Conservation (phyloP, 306 rosid genomes). For the Sesbania bispinosa region DNA sequence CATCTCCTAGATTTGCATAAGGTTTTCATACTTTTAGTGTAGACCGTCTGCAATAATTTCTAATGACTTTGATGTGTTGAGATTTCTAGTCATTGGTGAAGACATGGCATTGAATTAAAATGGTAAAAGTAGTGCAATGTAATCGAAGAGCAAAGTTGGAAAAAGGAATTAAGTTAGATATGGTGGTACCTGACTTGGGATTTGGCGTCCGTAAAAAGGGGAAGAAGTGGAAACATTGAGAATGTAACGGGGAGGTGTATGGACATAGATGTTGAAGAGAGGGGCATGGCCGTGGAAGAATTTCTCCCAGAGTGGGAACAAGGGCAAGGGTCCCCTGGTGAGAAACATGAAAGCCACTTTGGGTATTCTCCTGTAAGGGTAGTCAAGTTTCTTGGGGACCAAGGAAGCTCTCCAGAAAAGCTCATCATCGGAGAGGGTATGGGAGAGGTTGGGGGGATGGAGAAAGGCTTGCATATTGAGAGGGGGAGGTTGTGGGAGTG, state of each 20-base stretch:
- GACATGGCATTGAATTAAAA: too few relatives aligned
- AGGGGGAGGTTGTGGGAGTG: background rate
- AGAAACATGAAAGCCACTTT: slow-evolving; percentile 92
- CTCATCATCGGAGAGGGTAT: slow-evolving; percentile 54
- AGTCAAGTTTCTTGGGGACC: slow-evolving; percentile 41
- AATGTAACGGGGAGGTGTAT: slow-evolving; percentile 52
- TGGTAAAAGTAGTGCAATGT: too few relatives aligned
- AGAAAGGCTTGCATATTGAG: slow-evolving; percentile 21
- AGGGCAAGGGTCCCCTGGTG: slow-evolving; percentile 83
- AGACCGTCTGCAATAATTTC: too few relatives aligned
- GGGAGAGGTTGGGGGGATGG: slow-evolving; percentile 50
- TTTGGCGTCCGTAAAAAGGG: slow-evolving; percentile 56
- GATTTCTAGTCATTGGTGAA: too few relatives aligned
- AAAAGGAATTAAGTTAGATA: too few relatives aligned
- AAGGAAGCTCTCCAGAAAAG: slow-evolving; percentile 93
- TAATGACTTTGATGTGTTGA: too few relatives aligned
- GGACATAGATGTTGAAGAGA: slow-evolving; percentile 70
- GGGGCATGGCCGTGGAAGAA: slow-evolving; percentile 62
- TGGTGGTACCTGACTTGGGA: slow-evolving; percentile 71
- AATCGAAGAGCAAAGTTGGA: too few relatives aligned
- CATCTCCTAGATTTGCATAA: too few relatives aligned
- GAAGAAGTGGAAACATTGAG: slow-evolving; percentile 58
- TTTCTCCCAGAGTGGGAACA: slow-evolving; percentile 88
- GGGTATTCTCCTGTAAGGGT: slow-evolving; percentile 57
- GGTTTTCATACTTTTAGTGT: too few relatives aligned